Base-by-base conservation (phyloP, 306 rosid genomes). In the Pyrus pyrifolia region DNA sequence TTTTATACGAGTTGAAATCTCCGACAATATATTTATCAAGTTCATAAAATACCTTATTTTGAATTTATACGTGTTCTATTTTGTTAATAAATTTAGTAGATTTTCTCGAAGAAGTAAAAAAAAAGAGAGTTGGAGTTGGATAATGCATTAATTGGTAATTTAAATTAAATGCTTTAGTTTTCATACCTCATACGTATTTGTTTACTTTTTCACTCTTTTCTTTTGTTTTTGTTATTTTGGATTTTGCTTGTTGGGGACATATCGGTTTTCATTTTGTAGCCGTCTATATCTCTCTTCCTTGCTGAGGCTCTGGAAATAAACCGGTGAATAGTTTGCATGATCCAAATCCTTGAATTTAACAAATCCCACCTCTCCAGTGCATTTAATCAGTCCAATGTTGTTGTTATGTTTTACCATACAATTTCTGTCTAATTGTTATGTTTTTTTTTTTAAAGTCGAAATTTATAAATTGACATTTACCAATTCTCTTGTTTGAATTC, bases 251-350 rank as follows among this genome's bases (percentile, higher is more conserved):
- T 71, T 82, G 81, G 70, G 84, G 75, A 88, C 82, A 53, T 57
- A 84, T 77, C 80, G 80, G 70, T 81, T 81, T 74, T 38, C 73
- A 59, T 78, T 80, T 79, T 80, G 51, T 85, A 67, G 67, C 86
- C 27, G 27, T 38, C 40, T 66, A 4, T 30, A 0, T 30, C 15
- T 59, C 29, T 46, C 58, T 60, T 45, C 60, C 14, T 64, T 29
- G 81, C 91, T 80, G 73, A 81, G 82, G 86, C 81, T 93, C 78
- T 84, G 82, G 89, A 81, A 85, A 83, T 84, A 78, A 78, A 35
- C 76, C 83, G 93, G 86, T 83, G 72, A 72, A 84, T 79, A 57
- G 74, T 79, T 79, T 88, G 83, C 85, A 49, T 85, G 76, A 81
- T 84, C 86, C 86, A 85, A 53, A 40, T 69, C 64, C 71, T 46